These are phyloP conservation scores for Sungouiella thailandica DNA, from an alignment of 805 yeast species.

Conservation along the genomic window DNA sequence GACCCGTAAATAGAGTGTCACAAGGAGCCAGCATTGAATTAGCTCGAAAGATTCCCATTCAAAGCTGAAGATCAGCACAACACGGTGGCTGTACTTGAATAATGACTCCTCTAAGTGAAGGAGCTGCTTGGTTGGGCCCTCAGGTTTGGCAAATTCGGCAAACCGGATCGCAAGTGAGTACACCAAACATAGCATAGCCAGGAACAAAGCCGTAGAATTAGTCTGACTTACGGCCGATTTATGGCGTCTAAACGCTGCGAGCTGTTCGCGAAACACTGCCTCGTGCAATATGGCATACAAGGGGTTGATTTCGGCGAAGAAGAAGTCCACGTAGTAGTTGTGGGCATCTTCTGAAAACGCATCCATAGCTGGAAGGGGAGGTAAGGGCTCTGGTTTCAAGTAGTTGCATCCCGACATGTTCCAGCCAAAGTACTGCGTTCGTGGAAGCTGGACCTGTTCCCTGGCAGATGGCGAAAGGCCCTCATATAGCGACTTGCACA, in stretches of 20 bases:
- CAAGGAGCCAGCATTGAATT: conserved; percentile 46
- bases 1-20: conserved; percentile 39
- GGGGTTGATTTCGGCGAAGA: conserved; percentile 48
- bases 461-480: conserved; percentile 30
- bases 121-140: conserved; percentile 15
- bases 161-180: conserved; percentile 49
- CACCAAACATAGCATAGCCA: conserved; percentile 46
- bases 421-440: conserved; percentile 63
- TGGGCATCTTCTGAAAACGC: conserved; percentile 3
- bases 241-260: conserved; percentile 17
- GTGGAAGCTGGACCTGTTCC: conserved; percentile 39
- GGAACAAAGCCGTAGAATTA: conserved; percentile 42
- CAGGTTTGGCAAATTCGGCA: conserved; percentile 33
- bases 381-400: conserved; percentile 29
- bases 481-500: conserved; percentile 31
- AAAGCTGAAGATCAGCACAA: conserved; percentile 36
- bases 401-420: conserved; percentile 58
- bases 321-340: conserved; percentile 31
- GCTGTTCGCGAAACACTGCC: conserved; percentile 48
- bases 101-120: conserved; percentile 37
- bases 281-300: conserved; percentile 50
- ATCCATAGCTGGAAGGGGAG: conserved; percentile 26
- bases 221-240: conserved; percentile 14
- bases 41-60: conserved; percentile 51
- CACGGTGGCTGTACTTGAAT: conserved; percentile 36